These are phyloP conservation scores for Aphanomyces cochlioides DNA, from an alignment of 352 stramenopile genomes.

Conservation along the genomic window DNA sequence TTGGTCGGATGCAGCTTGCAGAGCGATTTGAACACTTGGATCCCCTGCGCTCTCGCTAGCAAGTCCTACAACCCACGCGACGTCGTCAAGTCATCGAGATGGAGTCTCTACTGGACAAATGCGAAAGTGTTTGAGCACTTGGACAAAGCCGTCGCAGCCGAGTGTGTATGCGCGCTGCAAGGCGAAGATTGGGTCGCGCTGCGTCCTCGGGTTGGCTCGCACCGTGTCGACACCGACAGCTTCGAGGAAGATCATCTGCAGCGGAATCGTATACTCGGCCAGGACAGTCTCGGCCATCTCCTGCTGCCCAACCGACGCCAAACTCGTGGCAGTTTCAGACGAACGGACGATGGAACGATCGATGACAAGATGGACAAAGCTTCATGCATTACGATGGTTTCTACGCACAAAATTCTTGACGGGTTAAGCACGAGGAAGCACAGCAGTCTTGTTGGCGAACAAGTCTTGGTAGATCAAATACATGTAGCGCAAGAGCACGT, in stretches of 20 bases:
- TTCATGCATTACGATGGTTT: neutral
- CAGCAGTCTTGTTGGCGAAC: neutral
- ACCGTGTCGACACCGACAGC: constrained; percentile 12
- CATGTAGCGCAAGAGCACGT: constrained; percentile 25
- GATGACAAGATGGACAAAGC: too few relatives aligned
- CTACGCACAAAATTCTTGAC: neutral
- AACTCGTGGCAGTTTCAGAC: too few relatives aligned
- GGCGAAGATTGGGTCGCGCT: neutral
- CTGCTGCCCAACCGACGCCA: too few relatives aligned
- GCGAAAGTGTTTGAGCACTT: constrained; percentile 2
- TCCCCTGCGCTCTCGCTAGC: constrained; percentile 8
- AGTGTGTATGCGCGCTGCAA: neutral
- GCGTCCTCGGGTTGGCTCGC: constrained; percentile 4
- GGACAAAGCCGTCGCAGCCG: neutral
- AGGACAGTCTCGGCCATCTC: constrained; percentile 16
- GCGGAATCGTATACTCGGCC: constrained; percentile 3
- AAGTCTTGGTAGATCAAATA: constrained; percentile 22
- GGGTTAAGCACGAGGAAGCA: neutral
- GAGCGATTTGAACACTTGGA: neutral
- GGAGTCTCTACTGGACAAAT: constrained; percentile 11
- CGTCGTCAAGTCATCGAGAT: neutral
- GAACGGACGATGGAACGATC: too few relatives aligned
- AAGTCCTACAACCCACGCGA: constrained; percentile 16
- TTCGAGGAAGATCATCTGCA: constrained; percentile 27
- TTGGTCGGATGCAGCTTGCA: neutral